Base-by-base conservation (phyloP, 768 basidiomycete species). In the Coprinopsis strossmayeri region DNA sequence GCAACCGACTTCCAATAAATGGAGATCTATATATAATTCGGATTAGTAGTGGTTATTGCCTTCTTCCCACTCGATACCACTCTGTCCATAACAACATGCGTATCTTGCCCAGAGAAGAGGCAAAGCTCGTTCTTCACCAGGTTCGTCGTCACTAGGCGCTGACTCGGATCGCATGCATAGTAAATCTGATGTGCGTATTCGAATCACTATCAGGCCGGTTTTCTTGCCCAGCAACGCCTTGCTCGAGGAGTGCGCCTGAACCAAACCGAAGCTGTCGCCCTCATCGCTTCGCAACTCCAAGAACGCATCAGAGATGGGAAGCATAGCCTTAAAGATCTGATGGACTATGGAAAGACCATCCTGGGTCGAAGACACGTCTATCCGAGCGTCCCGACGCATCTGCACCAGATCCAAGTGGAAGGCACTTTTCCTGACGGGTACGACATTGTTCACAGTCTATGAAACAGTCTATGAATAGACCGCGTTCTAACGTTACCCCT, bases 341-440 rank as follows among this genome's bases (percentile, higher is more conserved):
- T 95, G 94, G 82, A 91, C 41, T 72, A 87, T 57, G 96, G 96
- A 5, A 97, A 93, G 71, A 78, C 76, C 17, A 62, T 99, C 45
- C 75, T 99, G 7, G 94, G 95, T 1, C 72, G 91, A 25, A 69
- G 90, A 41, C 95, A 98, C 66, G 95, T 98, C 34, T 73, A 93
- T 47, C 81, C 91, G 0, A 79, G 79, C 35, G 93, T 98, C 0
- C 76, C 85, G 0, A 67, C 71, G 4, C 74, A 83, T 39, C 64
- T 97, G 21, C 84, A 91, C 56, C 84, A 94, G 55, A 85, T 99
- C 27, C 93, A 96, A 62, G 91, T 96, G 0, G 93, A 97, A 62
- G 93, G 93, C 12, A 94, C 91, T 1, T 92, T 97, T 57, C 72
- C 65, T 5, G 93, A 93, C 54, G 88, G 88, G 92, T 90, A 57